Evolutionary conservation across 495 filamentous ascomycete species (phyloP), one percentile per base, ranked within the genome.

Genomic region (Xylaria palmicola): DNA sequence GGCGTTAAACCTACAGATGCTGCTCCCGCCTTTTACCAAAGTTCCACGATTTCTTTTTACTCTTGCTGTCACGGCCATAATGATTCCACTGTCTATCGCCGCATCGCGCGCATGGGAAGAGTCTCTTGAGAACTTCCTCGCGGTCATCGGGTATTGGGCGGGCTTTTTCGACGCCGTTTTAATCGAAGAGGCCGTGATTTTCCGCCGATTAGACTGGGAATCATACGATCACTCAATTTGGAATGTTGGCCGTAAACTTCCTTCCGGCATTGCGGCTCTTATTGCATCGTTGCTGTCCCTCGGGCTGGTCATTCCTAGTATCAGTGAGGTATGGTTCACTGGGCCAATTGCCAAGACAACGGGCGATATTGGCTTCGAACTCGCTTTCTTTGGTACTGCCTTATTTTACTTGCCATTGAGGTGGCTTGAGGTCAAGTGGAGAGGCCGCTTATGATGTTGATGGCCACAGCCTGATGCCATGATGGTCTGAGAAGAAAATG

Each of bases 351-450:
- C 78, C 0, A 64, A 72, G 68, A 70, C 63, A 9, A 82, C 80
- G 29, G 81, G 81, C 9, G 81, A 85, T 67, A 75, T 84, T 55
- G 82, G 81, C 6, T 82, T 83, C 54, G 81, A 84, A 69, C 59
- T 79, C 58, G 81, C 79, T 2, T 76, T 84, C 59, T 74, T 75
- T 1, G 69, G 83, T 44, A 78, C 77, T 48, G 73, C 69, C 0
- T 17, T 79, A 17, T 68, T 77, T 37, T 84, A 84, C 56, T 20
- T 77, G 6, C 70, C 70, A 6, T 69, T 77, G 8, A 66, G 76
- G 20, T 75, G 70, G 73, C 22, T 76, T 20, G 76, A 79, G 65
- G 75, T 77, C 29, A 68, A 65, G 51, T 60, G 45, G 57, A 50
- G 57, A 37, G 57, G 57, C 20, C 57, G 52, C 53, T 44, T 56